phyloP scores from a whole-genome alignment of 1,284 basidiomycete genomes.

The Coniophora puteana region DNA sequence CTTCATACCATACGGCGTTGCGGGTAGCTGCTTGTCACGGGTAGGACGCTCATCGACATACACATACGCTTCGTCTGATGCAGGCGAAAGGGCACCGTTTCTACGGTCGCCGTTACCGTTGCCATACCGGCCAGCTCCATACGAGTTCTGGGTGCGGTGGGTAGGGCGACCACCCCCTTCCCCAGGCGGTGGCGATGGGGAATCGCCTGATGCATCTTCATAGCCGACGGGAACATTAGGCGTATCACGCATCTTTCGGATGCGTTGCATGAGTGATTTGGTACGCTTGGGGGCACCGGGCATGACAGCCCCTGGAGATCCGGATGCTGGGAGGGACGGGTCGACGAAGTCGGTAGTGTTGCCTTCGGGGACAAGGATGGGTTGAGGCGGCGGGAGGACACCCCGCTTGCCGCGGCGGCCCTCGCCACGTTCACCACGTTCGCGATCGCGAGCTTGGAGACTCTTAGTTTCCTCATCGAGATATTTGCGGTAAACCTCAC shows the following conservation, averaged over 20 bases:
- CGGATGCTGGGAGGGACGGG: slow-evolving; percentile 22
- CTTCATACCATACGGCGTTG: slow-evolving; percentile 36
- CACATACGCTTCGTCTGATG: slow-evolving; percentile 54
- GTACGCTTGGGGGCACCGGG: slow-evolving; percentile 59
- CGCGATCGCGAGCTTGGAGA: slow-evolving; percentile 25
- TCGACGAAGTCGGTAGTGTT: slow-evolving; percentile 35
- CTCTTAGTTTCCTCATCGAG: slow-evolving; percentile 33
- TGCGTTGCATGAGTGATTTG: slow-evolving; percentile 79
- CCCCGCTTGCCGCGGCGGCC: slow-evolving; percentile 39
- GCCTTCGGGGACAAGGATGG: slow-evolving; percentile 64
- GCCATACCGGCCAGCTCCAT: slow-evolving; percentile 69
- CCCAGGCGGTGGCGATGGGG: slow-evolving; percentile 45
- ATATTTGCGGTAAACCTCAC: slow-evolving; percentile 41
- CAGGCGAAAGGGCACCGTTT: slow-evolving; percentile 30
- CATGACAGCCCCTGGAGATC: slow-evolving; percentile 36
- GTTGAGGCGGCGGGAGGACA: slow-evolving; percentile 71
- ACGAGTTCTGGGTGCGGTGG: slow-evolving; percentile 67
- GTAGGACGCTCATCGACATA: slow-evolving; percentile 56
- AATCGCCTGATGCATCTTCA: slow-evolving; percentile 38
- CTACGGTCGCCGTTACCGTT: slow-evolving; percentile 32
- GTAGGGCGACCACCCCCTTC: slow-evolving; percentile 49
- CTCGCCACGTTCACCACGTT: slow-evolving; percentile 21
- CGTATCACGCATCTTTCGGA: slow-evolving; percentile 78
- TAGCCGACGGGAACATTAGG: slow-evolving; percentile 74
- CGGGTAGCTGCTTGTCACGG: slow-evolving; percentile 63